Evolutionary conservation across 169 alveolate species (phyloP), one percentile per base, ranked within the genome.

Genomic region (Plasmodium berghei): DNA sequence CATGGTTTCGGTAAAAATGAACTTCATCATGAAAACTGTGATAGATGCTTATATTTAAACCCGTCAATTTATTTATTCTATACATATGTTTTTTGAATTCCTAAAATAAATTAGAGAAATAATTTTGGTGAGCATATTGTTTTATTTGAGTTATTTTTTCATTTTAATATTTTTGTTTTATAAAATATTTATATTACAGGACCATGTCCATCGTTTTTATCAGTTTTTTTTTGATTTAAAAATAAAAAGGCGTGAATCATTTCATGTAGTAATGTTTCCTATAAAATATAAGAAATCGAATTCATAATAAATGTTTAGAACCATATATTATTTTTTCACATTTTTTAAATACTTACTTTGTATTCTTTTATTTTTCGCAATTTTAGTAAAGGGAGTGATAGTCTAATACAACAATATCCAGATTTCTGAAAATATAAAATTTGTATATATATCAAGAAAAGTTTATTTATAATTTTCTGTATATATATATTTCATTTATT

Each of bases 191-290:
- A 46, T 20, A 87, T 18, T 71, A 93, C 97, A 91, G 94, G 95
- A 5, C 99, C 99, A 72, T 97, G 99, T 8, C 97, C 98, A 62
- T 93, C 97, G 64, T 95, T 90, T 71, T 91, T 90, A 34, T 42
- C 92, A 80, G 69, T 92, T 83, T 16, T 88, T 71, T 45, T 92
- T 80, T 42, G 98, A 34, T 34, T 96, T 9, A 97, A 73, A 74
- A 96, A 97, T 52, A 97, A 87, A 66, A 95, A 96, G 18, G 99
- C 99, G 73, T 98, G 99, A 69, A 98, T 97, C 98, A 98, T 97
- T 93, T 98, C 99, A 87, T 98, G 99, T 24, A 98, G 92, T 26
- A 98, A 94, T 9, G 99, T 98, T 77, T 97, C 99, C 94, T 94
- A 14, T 46, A 34, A 69, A 55, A 48, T 42, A 3, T 45, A 4